A percentile compares a stretch with the other conserved stretches of the same genome.
These are phyloP conservation scores for Solanum piurae DNA, from an alignment of 257 asterid genomes.

Conservation along the genomic window DNA sequence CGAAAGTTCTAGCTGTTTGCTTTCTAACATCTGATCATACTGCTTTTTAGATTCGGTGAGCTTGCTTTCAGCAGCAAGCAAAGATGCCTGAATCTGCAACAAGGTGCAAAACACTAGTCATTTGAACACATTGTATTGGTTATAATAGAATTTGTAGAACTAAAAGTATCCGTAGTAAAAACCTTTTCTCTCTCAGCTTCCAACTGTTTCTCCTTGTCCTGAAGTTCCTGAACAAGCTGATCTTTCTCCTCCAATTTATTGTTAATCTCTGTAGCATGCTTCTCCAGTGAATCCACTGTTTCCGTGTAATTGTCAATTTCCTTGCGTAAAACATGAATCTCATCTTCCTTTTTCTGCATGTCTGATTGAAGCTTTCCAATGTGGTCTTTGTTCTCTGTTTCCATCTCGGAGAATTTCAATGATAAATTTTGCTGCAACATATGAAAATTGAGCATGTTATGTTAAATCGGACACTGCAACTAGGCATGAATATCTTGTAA, in stretches of 20 bases:
- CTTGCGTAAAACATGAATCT: slow-evolving; percentile 40
- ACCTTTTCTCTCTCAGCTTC: slow-evolving; percentile 78
- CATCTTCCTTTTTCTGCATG: slow-evolving; percentile 53
- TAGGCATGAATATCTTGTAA: slow-evolving; percentile 10
- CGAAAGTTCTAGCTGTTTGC: slow-evolving; percentile 81
- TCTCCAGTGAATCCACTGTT: slow-evolving; percentile 40
- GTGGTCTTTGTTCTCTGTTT: slow-evolving; percentile 44
- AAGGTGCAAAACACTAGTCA: slow-evolving; percentile 5
- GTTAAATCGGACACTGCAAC: not conserved
- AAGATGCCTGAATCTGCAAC: slow-evolving; percentile 50
- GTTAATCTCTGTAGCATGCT: slow-evolving; percentile 44
- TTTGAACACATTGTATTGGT: slow-evolving; percentile 6
- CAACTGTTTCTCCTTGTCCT: slow-evolving; percentile 44
- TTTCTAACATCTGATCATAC: slow-evolving; percentile 79
- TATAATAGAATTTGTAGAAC: not conserved
- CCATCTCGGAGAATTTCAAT: slow-evolving; percentile 50
- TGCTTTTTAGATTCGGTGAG: slow-evolving; percentile 82
- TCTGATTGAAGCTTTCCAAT: slow-evolving; percentile 50
- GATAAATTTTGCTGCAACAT: slow-evolving; percentile 67
- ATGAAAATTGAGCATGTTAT: slow-evolving; percentile 10
- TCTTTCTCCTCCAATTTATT: slow-evolving; percentile 55
- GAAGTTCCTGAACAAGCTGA: slow-evolving; percentile 45
- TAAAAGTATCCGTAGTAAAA: slow-evolving; percentile 2
- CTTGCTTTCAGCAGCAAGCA: slow-evolving; percentile 62
- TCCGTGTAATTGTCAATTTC: slow-evolving; percentile 50